phyloP scores from a whole-genome alignment of 495 filamentous ascomycete species.

The Hypoxylon trugodes region DNA sequence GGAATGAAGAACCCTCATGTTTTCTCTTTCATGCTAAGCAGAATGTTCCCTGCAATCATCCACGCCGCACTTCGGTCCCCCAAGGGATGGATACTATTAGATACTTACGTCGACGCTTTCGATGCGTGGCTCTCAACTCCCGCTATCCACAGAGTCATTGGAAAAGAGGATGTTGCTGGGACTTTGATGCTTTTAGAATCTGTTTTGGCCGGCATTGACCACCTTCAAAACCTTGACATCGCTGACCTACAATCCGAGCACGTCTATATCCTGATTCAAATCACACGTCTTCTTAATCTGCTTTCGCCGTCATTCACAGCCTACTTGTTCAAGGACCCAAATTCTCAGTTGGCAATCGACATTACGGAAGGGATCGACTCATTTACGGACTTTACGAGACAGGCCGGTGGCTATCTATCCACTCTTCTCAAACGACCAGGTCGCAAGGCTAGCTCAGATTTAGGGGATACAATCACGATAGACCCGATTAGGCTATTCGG shows the following conservation, averaged over 20 bases:
- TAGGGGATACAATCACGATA: not conserved
- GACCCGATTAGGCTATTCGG: constrained; percentile 28
- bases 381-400: constrained; percentile 36
- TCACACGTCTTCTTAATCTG: constrained; percentile 35
- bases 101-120: constrained; percentile 50
- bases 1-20: constrained; percentile 53
- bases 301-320: constrained; percentile 38
- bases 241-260: constrained; percentile 19
- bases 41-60: constrained; percentile 55
- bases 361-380: constrained; percentile 14
- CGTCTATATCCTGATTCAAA: constrained; percentile 21
- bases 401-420: constrained; percentile 26
- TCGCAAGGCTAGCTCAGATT: not conserved
- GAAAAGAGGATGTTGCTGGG: constrained; percentile 34
- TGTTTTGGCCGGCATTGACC: constrained; percentile 18
- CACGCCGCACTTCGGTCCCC: constrained; percentile 27
- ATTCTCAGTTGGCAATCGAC: constrained; percentile 12
- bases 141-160: constrained; percentile 43
- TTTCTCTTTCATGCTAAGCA: constrained; percentile 51
- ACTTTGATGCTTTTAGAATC: constrained; percentile 29
- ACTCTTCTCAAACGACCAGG: constrained; percentile 2
- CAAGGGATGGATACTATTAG: constrained; percentile 49
- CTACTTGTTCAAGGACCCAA: constrained; percentile 39
- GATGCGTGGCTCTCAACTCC: constrained; percentile 28
- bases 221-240: constrained; percentile 13